Evolutionary conservation across 352 stramenopile genomes (phyloP), one percentile per base, ranked within the genome.

Genomic region (Phytopythium vexans): DNA sequence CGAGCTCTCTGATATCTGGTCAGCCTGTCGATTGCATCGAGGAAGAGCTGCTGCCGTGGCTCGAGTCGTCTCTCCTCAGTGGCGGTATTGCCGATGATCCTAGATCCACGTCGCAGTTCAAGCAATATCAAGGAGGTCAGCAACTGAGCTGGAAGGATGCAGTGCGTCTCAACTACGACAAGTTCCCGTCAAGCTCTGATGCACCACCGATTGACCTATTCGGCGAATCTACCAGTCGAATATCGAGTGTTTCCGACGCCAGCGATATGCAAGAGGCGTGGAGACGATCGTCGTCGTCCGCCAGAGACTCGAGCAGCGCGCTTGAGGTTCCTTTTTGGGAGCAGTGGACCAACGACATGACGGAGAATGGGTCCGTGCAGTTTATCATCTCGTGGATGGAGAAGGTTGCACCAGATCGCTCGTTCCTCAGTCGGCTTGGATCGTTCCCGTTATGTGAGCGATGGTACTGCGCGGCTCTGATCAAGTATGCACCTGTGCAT

Each of bases 21-120:
- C 69, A 88, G 32, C 86, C 86, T 1, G 64, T 93, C 2, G 80
- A 95, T 64, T 62, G 60, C 3, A 69, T 86, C 3, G 86, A 95
- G 68, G 86, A 95, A 58, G 86, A 95, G 42, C 42, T 95, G 6
- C 49, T 91, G 3, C 83, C 86, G 8, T 95, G 86, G 86, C 55
- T 95, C 16, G 83, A 95, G 52, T 94, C 83, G 8, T 79, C 77
- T 15, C 59, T 95, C 12, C 56, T 95, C 7, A 93, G 82, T 62
- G 86, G 86, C 11, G 86, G 86, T 0, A 68, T 89, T 52, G 46
- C 41, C 34, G 39, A 44, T 27, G 34, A 56, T 7, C 48, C 36
- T 8, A 21, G 10, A 4, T 37, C 48, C 9, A 34, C 21, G 11
- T 15, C n/a, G 11, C 39, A 27, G 7, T 9, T 27, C 21, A 16